Percentiles rank a stretch among this genome's conserved stretches.
Evolutionary conservation across 495 filamentous ascomycete genomes (phyloP).

Genomic region (Baudoinia panamericana): DNA sequence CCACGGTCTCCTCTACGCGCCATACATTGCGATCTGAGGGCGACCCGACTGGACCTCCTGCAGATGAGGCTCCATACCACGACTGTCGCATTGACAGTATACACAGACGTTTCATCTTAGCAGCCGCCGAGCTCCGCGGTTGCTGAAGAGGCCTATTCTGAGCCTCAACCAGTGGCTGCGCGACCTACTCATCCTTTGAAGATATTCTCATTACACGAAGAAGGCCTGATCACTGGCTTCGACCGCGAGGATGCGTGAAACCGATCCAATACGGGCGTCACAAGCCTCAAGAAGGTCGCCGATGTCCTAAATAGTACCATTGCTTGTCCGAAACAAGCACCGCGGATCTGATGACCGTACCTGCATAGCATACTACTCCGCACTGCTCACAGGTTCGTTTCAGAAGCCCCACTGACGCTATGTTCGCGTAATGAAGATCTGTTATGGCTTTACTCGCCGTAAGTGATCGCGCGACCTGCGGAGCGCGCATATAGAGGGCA

Average conservation of each 20-base stretch:
- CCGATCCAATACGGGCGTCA: neutral
- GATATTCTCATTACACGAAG: slow-evolving; percentile 1
- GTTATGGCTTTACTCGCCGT: slow-evolving; percentile 11
- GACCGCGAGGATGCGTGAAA: slow-evolving; percentile 3
- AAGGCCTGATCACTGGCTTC: neutral
- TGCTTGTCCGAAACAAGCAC: neutral
- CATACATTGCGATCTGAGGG: neutral
- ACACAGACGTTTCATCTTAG: slow-evolving; percentile 15
- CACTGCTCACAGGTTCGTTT: slow-evolving; percentile 20
- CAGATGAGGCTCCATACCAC: neutral
- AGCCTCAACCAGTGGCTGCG: slow-evolving; percentile 7
- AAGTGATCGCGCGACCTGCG: neutral
- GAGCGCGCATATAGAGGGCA: slow-evolving; percentile 16
- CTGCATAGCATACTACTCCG: neutral
- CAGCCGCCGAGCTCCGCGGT: slow-evolving; percentile 11
- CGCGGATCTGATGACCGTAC: slow-evolving; percentile 3
- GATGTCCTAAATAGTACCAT: no score
- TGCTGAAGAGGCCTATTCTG: slow-evolving; percentile 4
- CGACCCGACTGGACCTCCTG: neutral
- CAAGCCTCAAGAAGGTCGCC: neutral
- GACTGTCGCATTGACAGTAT: neutral
- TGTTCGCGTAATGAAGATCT: slow-evolving; percentile 1
- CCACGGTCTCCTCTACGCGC: slow-evolving; percentile 1
- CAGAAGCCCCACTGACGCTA: slow-evolving; percentile 6
- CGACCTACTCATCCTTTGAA: no score